phyloP scores from a whole-genome alignment of 2,329 filamentous ascomycete genomes.

The Hymenoscyphus repandus region DNA sequence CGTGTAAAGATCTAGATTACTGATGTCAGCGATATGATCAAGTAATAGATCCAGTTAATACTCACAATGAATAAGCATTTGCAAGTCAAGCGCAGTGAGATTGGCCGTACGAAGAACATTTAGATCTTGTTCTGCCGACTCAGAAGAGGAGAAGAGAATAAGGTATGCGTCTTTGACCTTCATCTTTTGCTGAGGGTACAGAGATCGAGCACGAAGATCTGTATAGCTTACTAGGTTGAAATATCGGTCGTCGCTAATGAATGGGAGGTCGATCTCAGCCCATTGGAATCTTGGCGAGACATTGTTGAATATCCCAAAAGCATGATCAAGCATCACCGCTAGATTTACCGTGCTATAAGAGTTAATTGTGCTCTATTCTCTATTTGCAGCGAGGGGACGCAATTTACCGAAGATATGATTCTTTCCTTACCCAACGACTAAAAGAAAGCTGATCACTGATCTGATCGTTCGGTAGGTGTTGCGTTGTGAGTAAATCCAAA shows the following conservation, averaged over 20 bases:
- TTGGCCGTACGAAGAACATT: constrained; percentile 13
- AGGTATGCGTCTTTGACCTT: constrained; percentile 29
- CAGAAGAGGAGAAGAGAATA: constrained; percentile 19
- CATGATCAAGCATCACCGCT: constrained; percentile 29
- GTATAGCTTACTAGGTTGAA: constrained; percentile 26
- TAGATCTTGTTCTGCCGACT: constrained; percentile 16
- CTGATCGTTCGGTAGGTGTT: constrained; percentile 21
- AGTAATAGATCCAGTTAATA: neutral
- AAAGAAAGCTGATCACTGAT: constrained; percentile 27
- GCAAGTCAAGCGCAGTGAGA: constrained; percentile 28
- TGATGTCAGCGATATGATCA: neutral
- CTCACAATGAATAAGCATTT: constrained; percentile 30
- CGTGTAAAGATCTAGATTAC: constrained; percentile 26
- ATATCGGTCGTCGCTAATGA: constrained; percentile 25
- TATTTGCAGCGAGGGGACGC: too few relatives aligned
- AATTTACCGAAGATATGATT: constrained; percentile 28
- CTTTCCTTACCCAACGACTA: constrained; percentile 25
- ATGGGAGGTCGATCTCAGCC: constrained; percentile 28
- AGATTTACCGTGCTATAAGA: constrained; percentile 20
- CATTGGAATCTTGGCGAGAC: constrained; percentile 28
- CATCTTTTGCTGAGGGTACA: constrained; percentile 19
- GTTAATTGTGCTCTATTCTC: too few relatives aligned
- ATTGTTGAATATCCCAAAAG: constrained; percentile 31
- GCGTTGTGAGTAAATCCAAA: constrained; percentile 21
- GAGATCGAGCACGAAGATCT: constrained; percentile 15